Evolutionary conservation across 108 stramenopile species (phyloP), one percentile per base, ranked within the genome.

Genomic region (Chaetoceros muelleri): DNA sequence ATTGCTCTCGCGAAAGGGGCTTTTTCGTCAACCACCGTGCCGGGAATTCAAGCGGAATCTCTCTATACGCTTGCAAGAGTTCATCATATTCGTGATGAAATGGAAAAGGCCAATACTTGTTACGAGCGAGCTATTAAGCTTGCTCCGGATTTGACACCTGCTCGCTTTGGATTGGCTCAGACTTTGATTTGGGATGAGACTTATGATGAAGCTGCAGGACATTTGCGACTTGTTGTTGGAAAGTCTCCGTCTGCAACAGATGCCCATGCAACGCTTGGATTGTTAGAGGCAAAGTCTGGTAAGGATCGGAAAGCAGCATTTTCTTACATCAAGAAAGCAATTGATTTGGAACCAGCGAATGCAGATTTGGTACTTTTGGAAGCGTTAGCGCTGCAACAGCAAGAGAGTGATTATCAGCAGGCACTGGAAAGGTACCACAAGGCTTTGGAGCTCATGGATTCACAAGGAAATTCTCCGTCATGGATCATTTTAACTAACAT

Each of bases 1-100:
- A 65, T 85, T 24, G 74, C 90, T 18, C 79, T 93, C 40, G 89
- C 95, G 31, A 90, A 81, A 60, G 79, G 85, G 0, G 95, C 90
- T 28, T 90, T 80, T 73, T 70, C 61, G 46, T 78, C 78, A 61
- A 93, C 92, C 16, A 75, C 55, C 46, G 84, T 90, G 19, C 57
- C 73, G 10, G 78, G 82, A 57, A 86, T 95, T 17, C 85, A 88
- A 60, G 95, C 92, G 53, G 95, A 95, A 69, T 90, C 90, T 28
- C 78, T 90, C 28, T 95, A 76, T 61, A 75, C 90, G 54, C 58
- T 90, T 57, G 95, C 87, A 3, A 80, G 95, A 10, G 95, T 93
- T 52, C 68, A 82, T 52, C 95, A 95, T 65, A 78, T 82, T 13
- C 75, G 80, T 3, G 76, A 68, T n/a, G 82, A 85, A 24, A 67